Evolutionary conservation across 1,284 basidiomycete species (phyloP).

Genomic region (Fomitopsis schrenkii): DNA sequence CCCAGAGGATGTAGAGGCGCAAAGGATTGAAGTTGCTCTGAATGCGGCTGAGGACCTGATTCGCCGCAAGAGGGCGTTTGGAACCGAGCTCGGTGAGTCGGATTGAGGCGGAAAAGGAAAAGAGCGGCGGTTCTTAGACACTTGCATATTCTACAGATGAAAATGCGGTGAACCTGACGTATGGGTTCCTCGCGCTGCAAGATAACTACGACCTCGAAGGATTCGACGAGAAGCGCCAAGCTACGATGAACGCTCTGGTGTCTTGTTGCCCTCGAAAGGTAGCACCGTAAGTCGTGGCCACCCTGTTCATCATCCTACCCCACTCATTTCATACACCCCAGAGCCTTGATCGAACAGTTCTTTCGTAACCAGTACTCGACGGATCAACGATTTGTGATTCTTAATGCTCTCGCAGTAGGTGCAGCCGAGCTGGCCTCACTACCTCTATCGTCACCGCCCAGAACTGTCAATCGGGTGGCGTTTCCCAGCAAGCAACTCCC

Average conservation of each 20-base stretch:
- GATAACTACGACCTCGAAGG: conserved; percentile 80
- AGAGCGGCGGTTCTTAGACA: neutral
- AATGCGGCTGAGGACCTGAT: conserved; percentile 78
- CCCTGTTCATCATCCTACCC: neutral
- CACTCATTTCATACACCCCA: conserved; percentile 25
- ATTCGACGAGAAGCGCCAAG: conserved; percentile 80
- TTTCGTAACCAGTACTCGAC: conserved; percentile 90
- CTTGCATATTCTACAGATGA: conserved; percentile 51
- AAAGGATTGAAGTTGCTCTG: conserved; percentile 76
- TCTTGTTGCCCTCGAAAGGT: conserved; percentile 73
- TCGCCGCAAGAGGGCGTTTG: conserved; percentile 76
- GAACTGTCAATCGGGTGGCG: conserved; percentile 31
- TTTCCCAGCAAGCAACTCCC: conserved; percentile 84
- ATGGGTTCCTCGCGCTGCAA: conserved; percentile 71
- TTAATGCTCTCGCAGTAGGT: conserved; percentile 83
- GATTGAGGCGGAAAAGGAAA: neutral
- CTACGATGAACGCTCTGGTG: conserved; percentile 75
- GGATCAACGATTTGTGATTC: conserved; percentile 78
- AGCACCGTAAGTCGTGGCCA: conserved; percentile 65
- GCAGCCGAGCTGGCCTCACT: conserved; percentile 83
- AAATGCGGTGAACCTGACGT: conserved; percentile 80
- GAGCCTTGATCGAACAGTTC: conserved; percentile 86
- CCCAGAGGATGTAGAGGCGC: conserved; percentile 67
- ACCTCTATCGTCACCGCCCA: conserved; percentile 39
- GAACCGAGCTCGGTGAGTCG: conserved; percentile 74